Conservation (phyloP, 1,284 basidiomycete species). For the Volvariella volvacea region DNA sequence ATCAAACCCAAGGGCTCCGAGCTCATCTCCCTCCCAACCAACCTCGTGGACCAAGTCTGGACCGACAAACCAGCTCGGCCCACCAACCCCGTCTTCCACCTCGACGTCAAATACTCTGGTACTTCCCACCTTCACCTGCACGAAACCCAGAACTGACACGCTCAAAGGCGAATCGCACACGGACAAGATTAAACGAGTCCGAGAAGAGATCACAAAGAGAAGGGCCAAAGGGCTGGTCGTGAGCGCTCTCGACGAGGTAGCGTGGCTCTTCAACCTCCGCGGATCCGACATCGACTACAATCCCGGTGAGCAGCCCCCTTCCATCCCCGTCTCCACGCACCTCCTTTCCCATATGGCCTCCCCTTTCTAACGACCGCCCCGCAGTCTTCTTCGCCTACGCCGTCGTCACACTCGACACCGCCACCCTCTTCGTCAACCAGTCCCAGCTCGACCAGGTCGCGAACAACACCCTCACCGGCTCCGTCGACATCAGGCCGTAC, state of each 20-base stretch:
- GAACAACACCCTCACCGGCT: constrained; percentile 49
- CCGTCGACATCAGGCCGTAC: constrained; percentile 71
- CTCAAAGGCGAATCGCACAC: constrained; percentile 51
- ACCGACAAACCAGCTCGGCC: constrained; percentile 67
- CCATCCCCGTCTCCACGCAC: neutral
- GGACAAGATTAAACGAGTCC: constrained; percentile 64
- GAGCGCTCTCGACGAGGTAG: constrained; percentile 82
- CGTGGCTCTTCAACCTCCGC: constrained; percentile 93
- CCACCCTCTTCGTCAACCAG: constrained; percentile 71
- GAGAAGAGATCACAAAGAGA: constrained; percentile 60
- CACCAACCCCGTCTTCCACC: constrained; percentile 61
- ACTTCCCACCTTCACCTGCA: too few relatives aligned
- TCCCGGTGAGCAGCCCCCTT: constrained; percentile 41
- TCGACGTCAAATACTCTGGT: constrained; percentile 60
- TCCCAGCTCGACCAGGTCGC: constrained; percentile 57
- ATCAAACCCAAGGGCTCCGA: constrained; percentile 46
- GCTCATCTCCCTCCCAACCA: constrained; percentile 60
- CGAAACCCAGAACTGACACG: neutral
- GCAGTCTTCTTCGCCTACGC: constrained; percentile 91
- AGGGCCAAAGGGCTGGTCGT: constrained; percentile 69
- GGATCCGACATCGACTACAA: constrained; percentile 93
- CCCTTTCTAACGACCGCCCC: too few relatives aligned
- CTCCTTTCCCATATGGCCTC: constrained; percentile 3
- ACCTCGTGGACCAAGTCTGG: constrained; percentile 87
- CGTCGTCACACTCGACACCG: constrained; percentile 63